phyloP scores from a whole-genome alignment of 768 basidiomycete genomes.

The Termitomyces sp. region DNA sequence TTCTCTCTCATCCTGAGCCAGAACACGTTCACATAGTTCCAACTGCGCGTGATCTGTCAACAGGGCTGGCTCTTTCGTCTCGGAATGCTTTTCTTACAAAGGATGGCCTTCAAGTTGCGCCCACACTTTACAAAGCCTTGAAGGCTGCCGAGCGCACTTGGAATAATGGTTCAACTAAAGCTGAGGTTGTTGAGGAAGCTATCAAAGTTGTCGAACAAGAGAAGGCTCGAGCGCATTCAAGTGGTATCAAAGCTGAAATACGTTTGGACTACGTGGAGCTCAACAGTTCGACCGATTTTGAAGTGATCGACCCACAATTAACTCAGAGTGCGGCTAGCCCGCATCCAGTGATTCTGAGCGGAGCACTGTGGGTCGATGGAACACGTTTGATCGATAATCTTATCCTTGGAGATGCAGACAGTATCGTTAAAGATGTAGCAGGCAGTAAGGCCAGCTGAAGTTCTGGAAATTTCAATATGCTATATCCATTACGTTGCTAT shows the following conservation, averaged over 20 bases:
- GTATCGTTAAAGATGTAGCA: constrained; percentile 24
- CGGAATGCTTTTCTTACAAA: constrained; percentile 78
- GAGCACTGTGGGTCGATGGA: constrained; percentile 78
- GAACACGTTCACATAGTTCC: constrained; percentile 81
- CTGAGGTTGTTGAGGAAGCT: constrained; percentile 41
- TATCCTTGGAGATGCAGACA: constrained; percentile 51
- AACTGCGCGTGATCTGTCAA: constrained; percentile 62
- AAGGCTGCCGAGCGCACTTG: constrained; percentile 50
- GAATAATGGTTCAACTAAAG: constrained; percentile 43
- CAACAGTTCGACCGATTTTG: constrained; percentile 77
- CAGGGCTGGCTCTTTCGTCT: constrained; percentile 82
- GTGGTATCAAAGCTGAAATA: constrained; percentile 42
- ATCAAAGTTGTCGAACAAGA: constrained; percentile 29
- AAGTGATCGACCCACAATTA: constrained; percentile 37
- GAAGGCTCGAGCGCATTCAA: constrained; percentile 22
- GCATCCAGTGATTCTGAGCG: constrained; percentile 65
- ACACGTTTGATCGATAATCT: constrained; percentile 94
- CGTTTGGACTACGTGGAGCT: constrained; percentile 83
- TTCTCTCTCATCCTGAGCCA: constrained; percentile 70
- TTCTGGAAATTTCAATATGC: not conserved
- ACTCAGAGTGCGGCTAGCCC: constrained; percentile 21
- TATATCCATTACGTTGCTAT: not conserved
- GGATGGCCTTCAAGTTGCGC: constrained; percentile 58
- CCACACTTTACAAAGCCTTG: constrained; percentile 68
- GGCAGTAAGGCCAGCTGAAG: not conserved